These are phyloP conservation scores for Yamadazyma akitaensis DNA, from an alignment of 805 yeast genomes.

Conservation along the genomic window DNA sequence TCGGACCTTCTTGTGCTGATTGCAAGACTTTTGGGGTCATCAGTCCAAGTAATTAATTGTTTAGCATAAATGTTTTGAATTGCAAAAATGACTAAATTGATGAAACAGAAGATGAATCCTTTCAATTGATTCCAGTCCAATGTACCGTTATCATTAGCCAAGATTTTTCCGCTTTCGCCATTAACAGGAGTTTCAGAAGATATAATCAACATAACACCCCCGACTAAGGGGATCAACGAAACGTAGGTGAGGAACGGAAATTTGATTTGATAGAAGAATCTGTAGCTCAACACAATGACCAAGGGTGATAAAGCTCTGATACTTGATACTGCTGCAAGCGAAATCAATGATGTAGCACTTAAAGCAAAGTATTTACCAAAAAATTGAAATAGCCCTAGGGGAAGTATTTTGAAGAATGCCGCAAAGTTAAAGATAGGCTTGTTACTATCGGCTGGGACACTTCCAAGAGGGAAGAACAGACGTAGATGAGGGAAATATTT, in stretches of 20 bases:
- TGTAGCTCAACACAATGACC: conserved; percentile 54
- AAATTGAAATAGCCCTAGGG: conserved; percentile 65
- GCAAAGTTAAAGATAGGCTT: conserved; percentile 22
- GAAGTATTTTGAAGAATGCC: conserved; percentile 48
- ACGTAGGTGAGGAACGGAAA: conserved; percentile 51
- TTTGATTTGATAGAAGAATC: conserved; percentile 46
- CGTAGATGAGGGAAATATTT: conserved; percentile 27
- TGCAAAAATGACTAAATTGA: conserved; percentile 74
- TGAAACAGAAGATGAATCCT: conserved; percentile 67
- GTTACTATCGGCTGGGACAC: conserved; percentile 42
- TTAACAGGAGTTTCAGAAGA: conserved; percentile 22
- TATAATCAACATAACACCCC: conserved; percentile 53
- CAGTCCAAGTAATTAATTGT: conserved; percentile 57
- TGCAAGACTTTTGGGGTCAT: conserved; percentile 17
- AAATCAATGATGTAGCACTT: conserved; percentile 61
- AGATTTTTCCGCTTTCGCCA: neutral
- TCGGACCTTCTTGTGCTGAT: conserved; percentile 1
- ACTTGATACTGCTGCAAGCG: conserved; percentile 68
- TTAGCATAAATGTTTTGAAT: conserved; percentile 86
- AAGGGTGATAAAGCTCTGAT: conserved; percentile 67
- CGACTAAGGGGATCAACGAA: conserved; percentile 49
- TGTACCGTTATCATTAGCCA: conserved; percentile 1
- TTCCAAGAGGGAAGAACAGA: conserved; percentile 48
- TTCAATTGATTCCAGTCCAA: conserved; percentile 35
- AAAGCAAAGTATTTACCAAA: conserved; percentile 61